Percentiles rank a stretch among this genome's conserved stretches.
Evolutionary conservation across 169 alveolate species (phyloP).

Genomic region (Plasmodium vivax): DNA sequence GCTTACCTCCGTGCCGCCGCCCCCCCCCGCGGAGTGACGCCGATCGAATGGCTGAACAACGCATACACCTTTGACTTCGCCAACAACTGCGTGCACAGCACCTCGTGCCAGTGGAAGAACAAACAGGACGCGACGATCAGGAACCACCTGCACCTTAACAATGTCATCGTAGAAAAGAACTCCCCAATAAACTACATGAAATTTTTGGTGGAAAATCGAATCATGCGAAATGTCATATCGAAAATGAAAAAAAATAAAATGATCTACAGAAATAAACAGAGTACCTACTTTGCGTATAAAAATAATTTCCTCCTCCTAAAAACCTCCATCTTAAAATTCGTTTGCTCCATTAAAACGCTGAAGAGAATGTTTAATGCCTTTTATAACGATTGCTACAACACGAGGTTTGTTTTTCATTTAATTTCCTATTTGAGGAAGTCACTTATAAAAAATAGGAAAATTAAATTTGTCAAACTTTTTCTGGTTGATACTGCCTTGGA

Average conservation of each 20-base stretch:
- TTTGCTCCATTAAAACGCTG: conserved; percentile 63
- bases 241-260: conserved; percentile 40
- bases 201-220: conserved; percentile 57
- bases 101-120: conserved; percentile 58
- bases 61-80: conserved; percentile 50
- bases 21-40: not conserved
- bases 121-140: conserved; percentile 66
- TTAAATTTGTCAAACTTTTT: conserved; percentile 57
- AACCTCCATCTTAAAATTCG: conserved; percentile 64
- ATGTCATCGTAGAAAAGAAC: conserved; percentile 19
- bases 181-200: conserved; percentile 37
- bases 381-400: conserved; percentile 33
- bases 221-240: conserved; percentile 38
- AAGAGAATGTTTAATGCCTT: conserved; percentile 53
- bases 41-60: conserved; percentile 65
- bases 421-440: conserved; percentile 44
- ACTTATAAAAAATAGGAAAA: conserved; percentile 49
- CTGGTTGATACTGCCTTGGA: conserved; percentile 60
- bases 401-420: conserved; percentile 36
- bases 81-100: conserved; percentile 51
- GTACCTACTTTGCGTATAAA: conserved; percentile 43
- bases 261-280: conserved; percentile 45
- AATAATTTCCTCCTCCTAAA: conserved; percentile 53
- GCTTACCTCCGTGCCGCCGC: not conserved
- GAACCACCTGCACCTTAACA: conserved; percentile 44